Evolutionary conservation across 2,329 filamentous ascomycete genomes (phyloP).

Genomic region (Mollisiaceae sp.): DNA sequence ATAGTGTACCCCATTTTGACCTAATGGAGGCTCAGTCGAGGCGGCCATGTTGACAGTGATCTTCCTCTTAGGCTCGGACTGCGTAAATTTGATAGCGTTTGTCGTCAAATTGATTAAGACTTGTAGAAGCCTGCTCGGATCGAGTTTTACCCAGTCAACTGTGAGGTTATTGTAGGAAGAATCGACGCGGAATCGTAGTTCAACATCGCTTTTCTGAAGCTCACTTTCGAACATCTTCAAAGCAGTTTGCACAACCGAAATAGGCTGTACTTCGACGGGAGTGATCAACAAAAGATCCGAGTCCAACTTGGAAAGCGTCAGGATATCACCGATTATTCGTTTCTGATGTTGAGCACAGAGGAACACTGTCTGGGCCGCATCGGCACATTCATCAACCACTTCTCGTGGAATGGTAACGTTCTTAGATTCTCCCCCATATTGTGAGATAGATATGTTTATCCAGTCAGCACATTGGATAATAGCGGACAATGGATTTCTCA

Average conservation of each 20-base stretch:
- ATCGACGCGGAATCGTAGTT: slow-evolving; percentile 67
- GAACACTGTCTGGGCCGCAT: slow-evolving; percentile 78
- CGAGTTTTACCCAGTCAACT: slow-evolving; percentile 70
- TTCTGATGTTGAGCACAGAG: slow-evolving; percentile 82
- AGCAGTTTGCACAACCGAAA: slow-evolving; percentile 59
- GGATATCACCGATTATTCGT: slow-evolving; percentile 73
- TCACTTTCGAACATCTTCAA: slow-evolving; percentile 82
- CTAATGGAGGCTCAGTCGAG: slow-evolving; percentile 24
- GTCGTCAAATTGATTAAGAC: slow-evolving; percentile 81
- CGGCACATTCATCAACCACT: slow-evolving; percentile 65
- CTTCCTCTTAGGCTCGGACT: slow-evolving; percentile 61
- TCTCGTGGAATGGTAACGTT: slow-evolving; percentile 42
- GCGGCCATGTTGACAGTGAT: slow-evolving; percentile 49
- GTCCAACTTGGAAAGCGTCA: slow-evolving; percentile 76
- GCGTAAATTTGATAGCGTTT: slow-evolving; percentile 84
- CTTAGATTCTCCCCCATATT: slow-evolving; percentile 44
- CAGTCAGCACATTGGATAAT: slow-evolving; percentile 78
- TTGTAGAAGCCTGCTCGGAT: slow-evolving; percentile 77
- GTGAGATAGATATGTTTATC: slow-evolving; percentile 58
- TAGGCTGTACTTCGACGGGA: slow-evolving; percentile 56
- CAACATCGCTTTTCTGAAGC: slow-evolving; percentile 70
- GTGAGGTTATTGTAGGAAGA: slow-evolving; percentile 61
- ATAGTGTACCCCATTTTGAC: slow-evolving; percentile 24
- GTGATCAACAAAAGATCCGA: slow-evolving; percentile 75
- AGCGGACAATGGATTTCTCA: slow-evolving; percentile 75